Base-by-base conservation (phyloP, 306 rosid genomes). In the Dalbergia cultrata region DNA sequence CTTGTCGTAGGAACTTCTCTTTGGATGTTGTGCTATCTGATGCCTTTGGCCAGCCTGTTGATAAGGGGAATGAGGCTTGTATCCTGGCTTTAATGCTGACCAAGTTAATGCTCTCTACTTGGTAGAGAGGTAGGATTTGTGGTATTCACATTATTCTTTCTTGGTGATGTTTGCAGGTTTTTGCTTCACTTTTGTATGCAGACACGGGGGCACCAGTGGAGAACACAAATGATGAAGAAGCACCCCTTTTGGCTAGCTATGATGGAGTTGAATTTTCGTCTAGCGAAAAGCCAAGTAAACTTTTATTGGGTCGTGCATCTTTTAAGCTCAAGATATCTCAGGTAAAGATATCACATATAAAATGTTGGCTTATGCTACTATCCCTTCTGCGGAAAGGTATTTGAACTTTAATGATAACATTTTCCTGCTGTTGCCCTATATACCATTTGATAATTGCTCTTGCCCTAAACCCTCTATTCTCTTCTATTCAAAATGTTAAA, bases 281-380 rank as follows among this genome's bases (percentile, higher is more conserved):
- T 54, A 37, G 52, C 34, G 93, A 89, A 67, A 86, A 93, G 70
- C 95, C 99, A 18, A 89, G 87, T 83, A 90, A 90, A 77, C 75
- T 93, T 81, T 73, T 95, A 86, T 79, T 88, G 76, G 99, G 97
- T 58, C 97, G 91, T 57, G 97, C 99, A 62, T 90, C 97, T 62
- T 95, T 95, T 82, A 95, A 91, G 92, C 93, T 95, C 78, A 95
- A 92, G 90, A 91, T 93, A 91, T 91, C 97, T 82, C 97, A 93
- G 99, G 97, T 95, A 65, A 78, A 74, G 22, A 84, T 83, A 62
- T 83, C 70, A 33, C 37, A 31, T 8, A 59, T 39, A 31, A 50
- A 74, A 57, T 58, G 45, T 72, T 81, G 47, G 61, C 79, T 68
- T 60, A 64, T 72, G 56, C 18, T 22, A 31, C 31, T 26, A 26